Base-by-base conservation (phyloP, 2,329 filamentous ascomycete genomes). In the Colletotrichum karsti region DNA sequence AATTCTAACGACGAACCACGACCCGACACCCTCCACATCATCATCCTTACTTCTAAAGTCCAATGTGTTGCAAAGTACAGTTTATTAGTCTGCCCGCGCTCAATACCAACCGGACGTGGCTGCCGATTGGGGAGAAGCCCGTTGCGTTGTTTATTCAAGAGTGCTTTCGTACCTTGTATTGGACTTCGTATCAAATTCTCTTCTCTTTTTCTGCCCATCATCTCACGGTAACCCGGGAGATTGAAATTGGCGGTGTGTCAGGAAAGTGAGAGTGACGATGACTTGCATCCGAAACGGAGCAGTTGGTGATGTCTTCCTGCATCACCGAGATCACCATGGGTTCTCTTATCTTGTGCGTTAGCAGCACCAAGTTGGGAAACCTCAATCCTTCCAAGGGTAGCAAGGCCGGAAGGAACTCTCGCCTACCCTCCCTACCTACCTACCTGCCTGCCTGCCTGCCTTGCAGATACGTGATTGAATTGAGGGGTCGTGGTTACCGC, bases 1-100 rank as follows among this genome's bases (percentile, higher is more conserved):
- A 65, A 62, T 69, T 67, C 66, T 50, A 53, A 69, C 66, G 66
- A 67, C 66, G 60, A 65, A 68, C 65, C 46, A 55, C 46, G 15
- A 48, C 60, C 18, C 51, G 42, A 63, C 42, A 12, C 42, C 35
- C 18, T 33, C 60, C 51, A 39, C 50, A 18, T 12, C 33, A 12
- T 26, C 33, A 41, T 58, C 22, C 44, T 63, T 33, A 12, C 37
- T 59, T 55, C 7, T 24, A 24, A n/a, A 15, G 13, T 60, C 20
- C 33, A 33, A 22, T 42, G 26, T 41, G 42, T 22, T 46, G 18
- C 41, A 20, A 18, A 24, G 18, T 46, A 18, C 18, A 18, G 42
- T 13, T 22, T 22, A n/a, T 7, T 10, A 46, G 22, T 46, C 42
- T 24, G 42, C 55, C 44, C 33, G 37, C 57, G 39, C 30, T 33